A percentile compares a stretch with the other conserved stretches of the same genome.
These are phyloP conservation scores for Candida fluviatilis DNA, from an alignment of 805 yeast species.

Conservation along the genomic window DNA sequence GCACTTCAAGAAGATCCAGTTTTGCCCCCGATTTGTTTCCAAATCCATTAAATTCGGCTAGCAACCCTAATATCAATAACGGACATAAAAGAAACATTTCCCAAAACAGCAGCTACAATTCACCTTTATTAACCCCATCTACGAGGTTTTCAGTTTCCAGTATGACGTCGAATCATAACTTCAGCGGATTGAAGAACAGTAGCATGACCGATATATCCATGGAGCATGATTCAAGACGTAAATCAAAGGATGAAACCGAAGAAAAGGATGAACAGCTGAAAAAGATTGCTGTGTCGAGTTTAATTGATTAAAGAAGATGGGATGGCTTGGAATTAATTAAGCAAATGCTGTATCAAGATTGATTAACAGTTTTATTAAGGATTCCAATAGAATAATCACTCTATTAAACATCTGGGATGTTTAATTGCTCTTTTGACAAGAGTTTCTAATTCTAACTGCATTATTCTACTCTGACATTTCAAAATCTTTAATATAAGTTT, in stretches of 20 bases:
- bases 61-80: slow-evolving; percentile 2
- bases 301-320: slow-evolving; percentile 31
- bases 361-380: not conserved
- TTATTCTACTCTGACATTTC: too few species aligned
- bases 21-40: slow-evolving; percentile 43
- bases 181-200: slow-evolving; percentile 3
- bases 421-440: slow-evolving; percentile 4
- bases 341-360: not conserved
- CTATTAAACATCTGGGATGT: slow-evolving; percentile 3
- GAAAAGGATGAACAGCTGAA: slow-evolving; percentile 9
- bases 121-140: slow-evolving; percentile 22
- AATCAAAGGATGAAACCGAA: slow-evolving; percentile 2
- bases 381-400: not conserved
- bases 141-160: slow-evolving; percentile 21
- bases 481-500: too few species aligned
- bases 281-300: slow-evolving; percentile 32
- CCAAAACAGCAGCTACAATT: slow-evolving; percentile 25
- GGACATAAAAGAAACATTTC: slow-evolving; percentile 26
- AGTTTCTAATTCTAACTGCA: not conserved
- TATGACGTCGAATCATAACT: slow-evolving; percentile 7
- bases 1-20: slow-evolving; percentile 32
- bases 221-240: slow-evolving; percentile 5
- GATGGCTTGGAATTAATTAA: too few species aligned
- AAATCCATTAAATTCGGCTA: slow-evolving; percentile 20
- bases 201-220: not conserved